These are phyloP conservation scores for Lactuca saligna DNA, from an alignment of 129 eudicot genomes.

Conservation along the genomic window DNA sequence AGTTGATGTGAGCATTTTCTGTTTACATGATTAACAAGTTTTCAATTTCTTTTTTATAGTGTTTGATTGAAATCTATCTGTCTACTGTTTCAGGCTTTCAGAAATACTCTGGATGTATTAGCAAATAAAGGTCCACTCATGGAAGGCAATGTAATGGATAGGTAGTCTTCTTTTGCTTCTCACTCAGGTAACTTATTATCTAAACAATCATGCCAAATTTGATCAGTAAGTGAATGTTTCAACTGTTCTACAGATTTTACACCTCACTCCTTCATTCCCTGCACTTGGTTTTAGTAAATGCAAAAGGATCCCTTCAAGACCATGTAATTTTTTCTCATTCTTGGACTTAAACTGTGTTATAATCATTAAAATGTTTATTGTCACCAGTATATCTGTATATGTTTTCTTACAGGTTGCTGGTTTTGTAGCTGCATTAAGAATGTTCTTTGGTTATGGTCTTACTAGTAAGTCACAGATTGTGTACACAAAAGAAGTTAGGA, in stretches of 20 bases:
- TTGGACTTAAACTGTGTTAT: slow-evolving; percentile 2
- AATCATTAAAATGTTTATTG: no score
- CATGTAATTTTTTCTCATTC: slow-evolving; percentile 48
- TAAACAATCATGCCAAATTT: slow-evolving; percentile 1
- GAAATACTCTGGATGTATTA: slow-evolving; percentile 66
- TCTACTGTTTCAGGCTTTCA: slow-evolving; percentile 48
- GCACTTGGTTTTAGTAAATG: slow-evolving; percentile 76
- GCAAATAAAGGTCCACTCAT: slow-evolving; percentile 53
- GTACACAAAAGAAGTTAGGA: slow-evolving; percentile 38
- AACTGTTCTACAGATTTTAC: slow-evolving; percentile 61
- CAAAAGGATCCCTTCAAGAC: slow-evolving; percentile 70
- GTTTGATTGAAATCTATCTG: not conserved
- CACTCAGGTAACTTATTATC: slow-evolving; percentile 6
- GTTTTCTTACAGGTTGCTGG: slow-evolving; percentile 66
- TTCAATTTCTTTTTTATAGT: not conserved
- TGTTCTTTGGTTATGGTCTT: slow-evolving; percentile 79
- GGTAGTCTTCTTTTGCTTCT: slow-evolving; percentile 40
- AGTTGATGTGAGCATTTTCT: slow-evolving; percentile 50
- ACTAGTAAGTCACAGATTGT: slow-evolving; percentile 37
- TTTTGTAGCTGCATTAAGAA: slow-evolving; percentile 71
- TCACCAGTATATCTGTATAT: no score
- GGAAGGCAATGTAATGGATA: slow-evolving; percentile 66
- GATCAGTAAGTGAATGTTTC: slow-evolving; percentile 15
- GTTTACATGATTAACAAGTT: slow-evolving; percentile 2
- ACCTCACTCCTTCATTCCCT: slow-evolving; percentile 71